Evolutionary conservation across 805 yeast species (phyloP).

Genomic region (Barnettozyma californica): DNA sequence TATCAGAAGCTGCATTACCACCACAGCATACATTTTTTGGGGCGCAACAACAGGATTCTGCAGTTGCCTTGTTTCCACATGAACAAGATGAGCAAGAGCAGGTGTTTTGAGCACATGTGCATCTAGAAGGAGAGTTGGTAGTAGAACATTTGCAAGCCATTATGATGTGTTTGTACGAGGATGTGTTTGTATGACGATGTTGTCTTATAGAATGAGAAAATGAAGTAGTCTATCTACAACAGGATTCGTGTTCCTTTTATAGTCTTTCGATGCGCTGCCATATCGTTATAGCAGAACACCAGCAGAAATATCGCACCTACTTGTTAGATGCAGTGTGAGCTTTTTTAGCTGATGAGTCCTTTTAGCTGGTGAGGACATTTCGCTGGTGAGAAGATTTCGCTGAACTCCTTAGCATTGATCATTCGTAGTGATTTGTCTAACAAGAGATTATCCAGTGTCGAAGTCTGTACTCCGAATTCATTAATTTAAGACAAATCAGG

Average conservation of each 20-base stretch:
- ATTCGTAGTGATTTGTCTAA: no score
- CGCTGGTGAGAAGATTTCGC: no score
- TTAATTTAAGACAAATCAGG: no score
- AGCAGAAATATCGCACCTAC: not conserved
- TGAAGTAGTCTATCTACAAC: no score
- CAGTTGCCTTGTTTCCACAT: not conserved
- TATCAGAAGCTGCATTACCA: not conserved
- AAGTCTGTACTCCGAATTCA: no score
- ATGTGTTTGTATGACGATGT: not conserved
- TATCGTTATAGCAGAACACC: not conserved
- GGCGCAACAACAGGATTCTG: not conserved
- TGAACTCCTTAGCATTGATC: no score
- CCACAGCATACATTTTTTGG: not conserved
- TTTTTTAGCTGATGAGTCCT: not conserved
- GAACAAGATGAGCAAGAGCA: not conserved
- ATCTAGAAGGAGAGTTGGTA: not conserved
- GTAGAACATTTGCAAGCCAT: constrained; percentile 1
- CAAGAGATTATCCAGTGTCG: no score
- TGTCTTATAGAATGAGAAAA: not conserved
- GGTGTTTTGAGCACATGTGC: not conserved
- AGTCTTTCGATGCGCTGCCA: not conserved
- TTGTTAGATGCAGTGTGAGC: not conserved
- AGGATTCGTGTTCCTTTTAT: not conserved
- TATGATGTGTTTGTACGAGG: not conserved
- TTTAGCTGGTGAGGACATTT: not conserved